Base-by-base conservation (phyloP, 495 filamentous ascomycete species). In the Lophiostoma macrostomum region DNA sequence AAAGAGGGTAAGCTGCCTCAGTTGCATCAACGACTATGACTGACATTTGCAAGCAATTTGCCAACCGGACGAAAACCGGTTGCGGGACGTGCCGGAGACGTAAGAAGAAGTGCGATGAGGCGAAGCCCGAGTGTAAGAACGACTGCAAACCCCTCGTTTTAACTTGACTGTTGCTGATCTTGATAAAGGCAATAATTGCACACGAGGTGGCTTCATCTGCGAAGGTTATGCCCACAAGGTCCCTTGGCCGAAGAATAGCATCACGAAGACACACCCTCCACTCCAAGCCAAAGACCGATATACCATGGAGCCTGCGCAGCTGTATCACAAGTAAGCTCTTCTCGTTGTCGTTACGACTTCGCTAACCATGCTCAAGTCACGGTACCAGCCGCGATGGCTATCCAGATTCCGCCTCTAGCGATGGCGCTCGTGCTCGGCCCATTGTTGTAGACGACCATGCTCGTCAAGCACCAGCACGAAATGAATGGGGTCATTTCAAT, bases 91-190 rank as follows among this genome's bases (percentile, higher is more conserved):
- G 93, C 68, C 78, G 93, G 47, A 80, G 84, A 60, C 80, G 93
- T 38, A 98, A 98, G 80, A 98, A 98, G 80, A 98, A 98, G 70
- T 98, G 93, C 66, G 93, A 98, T 64, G 93, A 98, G 72, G 79
- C 79, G 55, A 91, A 96, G 70, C 93, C 93, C 35, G 85, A 90
- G 74, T 98, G 93, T 95, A 65, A 68, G 69, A 59, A 10, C 8
- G n/a, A 12, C 27, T 46, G 2, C 31, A 20, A 40, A 43, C 30
- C 41, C 37, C 20, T 22, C 34, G 11, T 43, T 12, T 29, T n/a
- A n/a, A n/a, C n/a, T n/a, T n/a, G n/a, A n/a, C n/a, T n/a, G n/a
- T n/a, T 30, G 19, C 50, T 60, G 31, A 36, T 53, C 29, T 27
- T 28, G 23, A 34, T 43, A 24, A 38, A 96, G 90, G 90, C 73